Conservation (phyloP, 805 yeast species). For the Pichia nanzhaoensis region DNA sequence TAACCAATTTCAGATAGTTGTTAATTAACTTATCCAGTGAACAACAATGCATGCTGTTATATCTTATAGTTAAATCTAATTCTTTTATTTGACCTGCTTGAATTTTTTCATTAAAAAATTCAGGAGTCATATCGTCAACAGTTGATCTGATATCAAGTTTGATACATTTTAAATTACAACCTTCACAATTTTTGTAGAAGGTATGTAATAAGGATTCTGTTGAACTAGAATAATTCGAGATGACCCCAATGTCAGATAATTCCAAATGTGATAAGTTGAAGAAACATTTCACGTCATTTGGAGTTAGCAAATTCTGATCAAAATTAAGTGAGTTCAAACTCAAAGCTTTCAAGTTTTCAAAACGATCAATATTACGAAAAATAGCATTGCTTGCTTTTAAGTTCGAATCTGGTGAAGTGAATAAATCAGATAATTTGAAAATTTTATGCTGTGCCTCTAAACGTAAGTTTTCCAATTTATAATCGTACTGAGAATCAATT, state of each 20-base stretch:
- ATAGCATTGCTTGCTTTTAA: slow-evolving; percentile 1
- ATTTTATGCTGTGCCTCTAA: slow-evolving; percentile 4
- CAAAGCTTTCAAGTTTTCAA: slow-evolving; percentile 6
- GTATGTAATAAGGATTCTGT: slow-evolving; percentile 14
- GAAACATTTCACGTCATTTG: background rate
- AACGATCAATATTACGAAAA: background rate
- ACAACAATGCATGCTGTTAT: slow-evolving; percentile 16
- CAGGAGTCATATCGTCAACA: slow-evolving; percentile 15
- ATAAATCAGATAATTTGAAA: slow-evolving; percentile 8
- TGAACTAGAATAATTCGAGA: slow-evolving; percentile 3
- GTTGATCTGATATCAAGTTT: slow-evolving; percentile 22
- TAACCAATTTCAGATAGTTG: slow-evolving; percentile 13
- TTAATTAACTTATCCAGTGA: slow-evolving; percentile 16
- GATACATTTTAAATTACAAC: slow-evolving; percentile 7
- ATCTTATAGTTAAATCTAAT: slow-evolving; percentile 20
- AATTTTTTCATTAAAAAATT: slow-evolving; percentile 12
- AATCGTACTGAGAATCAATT: background rate
- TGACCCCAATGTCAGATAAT: slow-evolving; percentile 14
- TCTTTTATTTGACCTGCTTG: slow-evolving; percentile 18
- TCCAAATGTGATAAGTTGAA: slow-evolving; percentile 15
- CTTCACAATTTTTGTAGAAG: slow-evolving; percentile 6
- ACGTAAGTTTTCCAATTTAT: slow-evolving; percentile 4
- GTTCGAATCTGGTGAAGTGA: background rate
- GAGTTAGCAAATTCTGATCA: background rate
- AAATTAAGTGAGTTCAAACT: slow-evolving; percentile 13